These are phyloP conservation scores for Cladorrhinum samala DNA, from an alignment of 495 filamentous ascomycete species.

Conservation along the genomic window DNA sequence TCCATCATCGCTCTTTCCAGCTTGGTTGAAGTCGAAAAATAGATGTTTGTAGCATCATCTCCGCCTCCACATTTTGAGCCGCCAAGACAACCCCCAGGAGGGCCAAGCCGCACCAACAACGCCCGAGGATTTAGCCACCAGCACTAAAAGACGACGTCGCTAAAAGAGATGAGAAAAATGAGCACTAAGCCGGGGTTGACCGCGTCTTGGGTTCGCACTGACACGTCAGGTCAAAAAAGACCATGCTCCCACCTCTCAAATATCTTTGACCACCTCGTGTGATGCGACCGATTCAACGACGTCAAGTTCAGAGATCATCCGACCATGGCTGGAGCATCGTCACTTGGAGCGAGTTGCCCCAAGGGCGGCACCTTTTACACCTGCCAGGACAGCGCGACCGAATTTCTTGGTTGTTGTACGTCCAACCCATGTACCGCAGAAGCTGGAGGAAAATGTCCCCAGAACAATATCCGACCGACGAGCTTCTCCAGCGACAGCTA, in stretches of 20 bases:
- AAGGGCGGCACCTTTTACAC: slow-evolving; percentile 24
- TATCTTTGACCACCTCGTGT: not conserved
- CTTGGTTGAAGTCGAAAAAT: not conserved
- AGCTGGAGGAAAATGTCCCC: slow-evolving; percentile 21
- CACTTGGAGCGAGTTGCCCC: slow-evolving; percentile 28
- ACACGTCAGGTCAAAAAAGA: not conserved
- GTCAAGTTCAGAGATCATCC: not conserved
- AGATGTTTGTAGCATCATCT: too few species aligned
- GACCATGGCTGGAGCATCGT: slow-evolving; percentile 1
- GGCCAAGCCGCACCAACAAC: too few species aligned
- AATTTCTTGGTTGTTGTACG: slow-evolving; percentile 33
- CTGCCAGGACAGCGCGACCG: slow-evolving; percentile 21
- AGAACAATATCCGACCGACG: slow-evolving; percentile 12
- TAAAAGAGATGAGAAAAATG: not conserved
- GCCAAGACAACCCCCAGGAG: too few species aligned
- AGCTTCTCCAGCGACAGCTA: slow-evolving; percentile 21
- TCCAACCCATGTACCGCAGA: slow-evolving; percentile 26
- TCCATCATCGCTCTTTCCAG: not conserved
- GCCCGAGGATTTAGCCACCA: too few species aligned
- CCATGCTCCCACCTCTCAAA: not conserved
- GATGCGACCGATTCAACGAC: not conserved
- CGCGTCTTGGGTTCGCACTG: too few species aligned
- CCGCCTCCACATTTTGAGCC: too few species aligned
- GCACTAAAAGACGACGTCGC: not conserved
- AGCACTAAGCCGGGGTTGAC: too few species aligned